These are phyloP conservation scores for Mercurialis annua DNA, from an alignment of 345 rosid genomes.

Conservation along the genomic window DNA sequence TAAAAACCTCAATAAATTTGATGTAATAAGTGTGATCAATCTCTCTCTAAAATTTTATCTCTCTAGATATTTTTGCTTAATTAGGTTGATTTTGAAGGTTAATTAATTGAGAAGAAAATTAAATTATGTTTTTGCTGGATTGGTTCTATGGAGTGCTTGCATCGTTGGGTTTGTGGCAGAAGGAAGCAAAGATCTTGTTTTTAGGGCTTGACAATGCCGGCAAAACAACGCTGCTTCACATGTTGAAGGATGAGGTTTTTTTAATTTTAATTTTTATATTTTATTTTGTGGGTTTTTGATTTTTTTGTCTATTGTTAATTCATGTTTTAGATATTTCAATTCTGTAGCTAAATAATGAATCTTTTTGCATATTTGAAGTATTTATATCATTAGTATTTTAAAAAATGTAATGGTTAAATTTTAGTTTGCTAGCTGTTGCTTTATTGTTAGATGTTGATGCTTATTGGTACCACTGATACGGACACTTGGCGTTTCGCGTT, in stretches of 20 bases:
- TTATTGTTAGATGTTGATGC: too few species aligned
- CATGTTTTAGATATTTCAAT: not conserved
- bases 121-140: slow-evolving; percentile 61
- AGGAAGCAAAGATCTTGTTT: slow-evolving; percentile 91
- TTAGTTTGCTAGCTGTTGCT: too few species aligned
- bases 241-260: slow-evolving; percentile 85
- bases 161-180: slow-evolving; percentile 82
- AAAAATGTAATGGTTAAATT: too few species aligned
- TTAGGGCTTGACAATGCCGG: slow-evolving; percentile 92
- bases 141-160: slow-evolving; percentile 88
- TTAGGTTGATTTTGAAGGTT: too few species aligned
- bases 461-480: too few species aligned
- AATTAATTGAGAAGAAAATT: too few species aligned
- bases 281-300: not conserved
- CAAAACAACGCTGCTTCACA: slow-evolving; percentile 89
- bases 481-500: not conserved
- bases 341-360: not conserved
- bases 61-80: not conserved
- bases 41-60: not conserved
- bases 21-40: too few species aligned
- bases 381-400: too few species aligned
- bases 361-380: too few species aligned
- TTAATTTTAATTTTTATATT: not conserved
- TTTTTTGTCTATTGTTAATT: not conserved
- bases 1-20: too few species aligned